Base-by-base conservation (phyloP, 1,284 basidiomycete species). In the Austroboletus novae-zelandiae region DNA sequence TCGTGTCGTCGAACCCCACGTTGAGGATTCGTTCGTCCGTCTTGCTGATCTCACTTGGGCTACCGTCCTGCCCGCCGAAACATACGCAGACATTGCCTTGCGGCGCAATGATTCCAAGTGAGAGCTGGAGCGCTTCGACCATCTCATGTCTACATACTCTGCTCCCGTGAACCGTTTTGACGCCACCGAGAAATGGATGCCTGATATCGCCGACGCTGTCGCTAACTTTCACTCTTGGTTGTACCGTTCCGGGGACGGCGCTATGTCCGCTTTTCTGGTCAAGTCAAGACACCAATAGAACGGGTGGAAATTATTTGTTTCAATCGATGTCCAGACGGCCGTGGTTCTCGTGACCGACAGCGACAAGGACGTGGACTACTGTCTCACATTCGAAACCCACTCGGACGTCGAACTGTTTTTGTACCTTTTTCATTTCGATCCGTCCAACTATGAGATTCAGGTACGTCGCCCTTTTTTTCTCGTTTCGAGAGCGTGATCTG, bases 351-450 rank as follows among this genome's bases (percentile, higher is more conserved):
- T 23, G 20, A 23, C 20, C 20, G 20, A 23, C 43, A 52, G 53
- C 1, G 48, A 60, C 31, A 40, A 62, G 9, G 18, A 40, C 3
- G 5, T 23, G 3, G 40, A 7, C 9, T 64, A 64, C 18, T 42
- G 59, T 11, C 36, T 61, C 17, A 61, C 57, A 25, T 43, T 61
- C 44, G 51, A 60, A 43, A 61, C 64, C 44, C 31, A 0, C 17
- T 63, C 59, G 23, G 40, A 54, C 0, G 49, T 48, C 31, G 54
- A 62, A 34, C 45, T 64, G 4, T 61, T 61, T 9, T 61, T 61
- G n/a, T 61, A 64, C 45, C 17, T 61, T 25, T 61, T 64, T 48
- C 64, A 61, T 40, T 60, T 61, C 17, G 61, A 61, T 11, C 61
- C 61, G 6, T 61, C 50, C 5, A 57, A 61, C 40, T 61, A 64